These are phyloP conservation scores for Geotrichum candidum DNA, from an alignment of 1,139 yeast species.

Conservation along the genomic window DNA sequence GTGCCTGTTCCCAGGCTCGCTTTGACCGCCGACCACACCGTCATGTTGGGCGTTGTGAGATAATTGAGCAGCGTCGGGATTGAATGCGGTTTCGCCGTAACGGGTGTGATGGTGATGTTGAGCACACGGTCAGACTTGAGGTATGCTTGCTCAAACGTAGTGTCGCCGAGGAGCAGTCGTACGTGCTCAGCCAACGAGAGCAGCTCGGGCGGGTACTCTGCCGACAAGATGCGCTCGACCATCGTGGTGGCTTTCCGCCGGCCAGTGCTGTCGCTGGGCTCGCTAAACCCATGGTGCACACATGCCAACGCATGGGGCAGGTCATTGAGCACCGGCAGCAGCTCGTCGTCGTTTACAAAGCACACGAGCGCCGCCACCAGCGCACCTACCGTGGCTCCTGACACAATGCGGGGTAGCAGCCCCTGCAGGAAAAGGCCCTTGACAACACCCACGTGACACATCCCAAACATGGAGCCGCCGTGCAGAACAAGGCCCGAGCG, in stretches of 20 bases:
- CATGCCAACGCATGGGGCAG: conserved; percentile 42
- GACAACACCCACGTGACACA: conserved; percentile 89
- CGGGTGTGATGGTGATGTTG: conserved; percentile 76
- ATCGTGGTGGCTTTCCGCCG: conserved; percentile 28
- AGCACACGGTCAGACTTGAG: conserved; percentile 69
- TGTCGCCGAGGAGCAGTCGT: conserved; percentile 66
- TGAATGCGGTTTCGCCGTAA: conserved; percentile 24
- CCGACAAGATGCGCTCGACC: conserved; percentile 39
- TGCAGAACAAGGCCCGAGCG: conserved; percentile 83
- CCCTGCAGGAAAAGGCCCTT: conserved; percentile 70
- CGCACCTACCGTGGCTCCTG: conserved; percentile 95
- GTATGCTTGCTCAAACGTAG: conserved; percentile 91
- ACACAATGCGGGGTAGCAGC: conserved; percentile 72
- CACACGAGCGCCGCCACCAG: conserved; percentile 85
- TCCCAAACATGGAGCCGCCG: conserved; percentile 90
- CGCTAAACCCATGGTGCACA: conserved; percentile 27
- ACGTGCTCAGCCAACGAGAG: conserved; percentile 74
- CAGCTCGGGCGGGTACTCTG: conserved; percentile 83
- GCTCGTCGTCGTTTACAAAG: conserved; percentile 53
- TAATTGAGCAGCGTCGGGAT: conserved; percentile 77
- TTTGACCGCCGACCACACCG: conserved; percentile 74
- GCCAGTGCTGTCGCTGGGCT: conserved; percentile 31
- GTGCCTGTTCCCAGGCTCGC: conserved; percentile 67
- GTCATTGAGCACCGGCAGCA: conserved; percentile 35
- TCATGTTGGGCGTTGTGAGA: conserved; percentile 84